These are phyloP conservation scores for Lentinula sp. DNA, from an alignment of 768 basidiomycete species.

Conservation along the genomic window DNA sequence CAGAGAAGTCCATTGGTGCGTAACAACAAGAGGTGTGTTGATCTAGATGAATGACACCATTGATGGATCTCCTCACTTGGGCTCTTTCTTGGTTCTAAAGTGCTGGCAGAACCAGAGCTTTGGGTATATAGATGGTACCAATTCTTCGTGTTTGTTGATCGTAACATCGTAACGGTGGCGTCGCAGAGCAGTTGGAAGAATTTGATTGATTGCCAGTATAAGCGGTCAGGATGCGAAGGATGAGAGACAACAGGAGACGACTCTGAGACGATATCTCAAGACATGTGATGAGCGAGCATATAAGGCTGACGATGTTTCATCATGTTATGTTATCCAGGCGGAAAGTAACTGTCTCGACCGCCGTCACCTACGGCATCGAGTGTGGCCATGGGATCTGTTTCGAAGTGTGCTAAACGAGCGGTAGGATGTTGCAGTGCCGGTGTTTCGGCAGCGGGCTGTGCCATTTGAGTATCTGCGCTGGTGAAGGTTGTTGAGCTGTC, in stretches of 20 bases:
- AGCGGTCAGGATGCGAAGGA: too few species aligned
- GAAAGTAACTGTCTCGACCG: background rate
- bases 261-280: background rate
- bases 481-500: constrained; percentile 1
- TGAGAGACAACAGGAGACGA: too few species aligned
- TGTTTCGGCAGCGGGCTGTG: background rate
- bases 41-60: too few species aligned
- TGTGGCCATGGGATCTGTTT: background rate
- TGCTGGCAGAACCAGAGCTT: background rate
- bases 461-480: background rate
- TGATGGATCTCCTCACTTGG: too few species aligned
- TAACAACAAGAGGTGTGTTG: too few species aligned
- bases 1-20: too few species aligned
- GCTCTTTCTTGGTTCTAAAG: too few species aligned
- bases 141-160: background rate
- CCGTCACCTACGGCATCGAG: background rate
- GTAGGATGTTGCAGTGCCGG: background rate
- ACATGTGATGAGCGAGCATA: background rate
- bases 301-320: background rate
- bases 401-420: background rate
- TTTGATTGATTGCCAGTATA: background rate
- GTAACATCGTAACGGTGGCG: background rate
- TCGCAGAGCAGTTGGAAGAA: background rate
- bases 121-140: background rate
- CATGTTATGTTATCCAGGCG: background rate